Conservation (phyloP, 768 basidiomycete genomes). For the Lentinula boryana region DNA sequence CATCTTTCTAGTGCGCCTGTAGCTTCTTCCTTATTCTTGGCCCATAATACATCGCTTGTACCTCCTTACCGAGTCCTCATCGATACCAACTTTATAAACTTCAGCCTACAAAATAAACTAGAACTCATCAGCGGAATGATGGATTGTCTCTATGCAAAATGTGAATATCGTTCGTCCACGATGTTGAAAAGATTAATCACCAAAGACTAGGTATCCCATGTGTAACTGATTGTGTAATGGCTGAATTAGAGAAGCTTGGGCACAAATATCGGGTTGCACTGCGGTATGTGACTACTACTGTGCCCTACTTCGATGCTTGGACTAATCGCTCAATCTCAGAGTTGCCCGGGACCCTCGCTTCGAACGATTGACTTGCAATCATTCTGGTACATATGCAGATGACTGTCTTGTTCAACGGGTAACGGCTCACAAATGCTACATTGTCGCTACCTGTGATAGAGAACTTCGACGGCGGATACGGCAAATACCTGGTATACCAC, state of each 20-base stretch:
- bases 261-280: conserved; percentile 93
- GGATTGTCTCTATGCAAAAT: conserved; percentile 98
- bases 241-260: conserved; percentile 96
- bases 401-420: conserved; percentile 97
- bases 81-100: conserved; percentile 99
- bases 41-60: conserved; percentile 92
- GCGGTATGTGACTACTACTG: conserved; percentile 47
- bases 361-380: conserved; percentile 88
- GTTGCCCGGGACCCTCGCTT: conserved; percentile 97
- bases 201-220: conserved; percentile 80
- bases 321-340: conserved; percentile 32
- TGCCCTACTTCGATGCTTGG: not conserved
- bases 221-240: conserved; percentile 99
- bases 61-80: conserved; percentile 97
- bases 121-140: conserved; percentile 98
- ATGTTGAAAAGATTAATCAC: conserved; percentile 8
- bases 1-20: conserved; percentile 57
- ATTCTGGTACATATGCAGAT: conserved; percentile 97
- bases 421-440: conserved; percentile 90
- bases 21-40: conserved; percentile 89
- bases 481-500: conserved; percentile 86
- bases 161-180: conserved; percentile 30
- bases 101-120: conserved; percentile 95
- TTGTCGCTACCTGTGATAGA: conserved; percentile 97
- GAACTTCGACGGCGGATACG: conserved; percentile 89